phyloP scores from a whole-genome alignment of 768 basidiomycete species.

The Leccinum truebloodii region DNA sequence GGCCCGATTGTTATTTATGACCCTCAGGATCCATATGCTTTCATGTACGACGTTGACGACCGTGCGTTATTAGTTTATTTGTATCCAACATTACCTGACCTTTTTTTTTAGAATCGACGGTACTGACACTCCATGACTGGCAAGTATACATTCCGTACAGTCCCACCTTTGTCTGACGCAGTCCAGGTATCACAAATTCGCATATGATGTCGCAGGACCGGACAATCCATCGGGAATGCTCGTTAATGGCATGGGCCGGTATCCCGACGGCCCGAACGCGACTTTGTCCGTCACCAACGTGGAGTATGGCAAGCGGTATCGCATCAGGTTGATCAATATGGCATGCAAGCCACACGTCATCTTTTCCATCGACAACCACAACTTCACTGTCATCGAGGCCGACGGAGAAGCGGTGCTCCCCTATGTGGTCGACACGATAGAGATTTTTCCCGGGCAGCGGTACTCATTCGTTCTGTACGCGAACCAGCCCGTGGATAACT shows the following conservation, averaged over 20 bases:
- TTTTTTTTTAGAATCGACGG: constrained; percentile 33
- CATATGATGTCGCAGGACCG: constrained; percentile 14
- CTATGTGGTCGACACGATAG: constrained; percentile 39
- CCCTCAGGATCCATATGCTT: constrained; percentile 31
- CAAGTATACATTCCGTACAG: constrained; percentile 4
- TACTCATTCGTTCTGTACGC: constrained; percentile 47
- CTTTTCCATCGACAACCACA: constrained; percentile 49
- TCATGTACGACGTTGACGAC: constrained; percentile 41
- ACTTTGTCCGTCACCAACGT: constrained; percentile 40
- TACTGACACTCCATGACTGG: constrained; percentile 46
- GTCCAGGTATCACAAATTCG: constrained; percentile 23
- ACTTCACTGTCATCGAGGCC: constrained; percentile 48
- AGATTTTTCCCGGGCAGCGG: constrained; percentile 51
- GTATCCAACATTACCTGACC: neutral
- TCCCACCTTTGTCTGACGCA: neutral
- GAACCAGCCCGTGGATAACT: constrained; percentile 37
- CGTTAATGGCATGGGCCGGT: constrained; percentile 43
- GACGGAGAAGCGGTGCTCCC: constrained; percentile 44
- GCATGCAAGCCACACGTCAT: constrained; percentile 45
- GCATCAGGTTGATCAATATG: constrained; percentile 42
- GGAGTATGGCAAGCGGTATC: constrained; percentile 35
- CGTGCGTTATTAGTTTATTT: constrained; percentile 7
- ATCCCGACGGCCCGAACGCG: constrained; percentile 31
- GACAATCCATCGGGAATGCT: constrained; percentile 32
- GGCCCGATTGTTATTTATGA: constrained; percentile 52